Evolutionary conservation across 148 eudicot species (phyloP), one percentile per base, ranked within the genome.

Genomic region (Amaranthus palmeri): DNA sequence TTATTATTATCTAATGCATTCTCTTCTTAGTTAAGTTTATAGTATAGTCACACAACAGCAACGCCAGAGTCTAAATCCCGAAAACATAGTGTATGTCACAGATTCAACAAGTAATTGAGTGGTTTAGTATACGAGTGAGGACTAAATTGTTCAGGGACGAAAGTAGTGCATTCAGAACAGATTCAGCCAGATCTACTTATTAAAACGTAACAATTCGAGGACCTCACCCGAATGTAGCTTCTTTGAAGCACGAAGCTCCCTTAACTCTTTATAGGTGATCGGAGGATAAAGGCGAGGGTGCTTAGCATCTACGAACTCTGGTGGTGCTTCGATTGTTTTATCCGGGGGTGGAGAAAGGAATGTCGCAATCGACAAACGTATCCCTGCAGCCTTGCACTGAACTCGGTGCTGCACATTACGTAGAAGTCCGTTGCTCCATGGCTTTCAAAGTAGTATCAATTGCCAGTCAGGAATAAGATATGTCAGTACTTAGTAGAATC

Each of bases 351-450:
- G 93, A 50, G 87, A 84, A 9, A 91, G 81, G 71, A 87, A 85
- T 6, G 88, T 78, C 46, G 91, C 93, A 45, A 91, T 78, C 0
- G 92, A 88, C 9, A 76, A 36, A 7, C 93, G 85, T 18, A 70
- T 44, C 7, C 81, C 81, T 62, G 86, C 80, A 74, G 69, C 87
- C 70, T 80, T 87, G 81, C 93, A 86, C 53, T 70, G 69, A 6
- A 88, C 91, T 49, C 84, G 69, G 52, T 91, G 93, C 63, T 85
- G 80, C 78, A 91, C 84, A 13, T 77, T 88, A 57, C 78, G 76
- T 46, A 91, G 73, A 58, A 83, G 79, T 57, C 97, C 93, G 54
- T 91, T 91, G 80, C 97, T 85, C 97, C 93, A 88, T 14, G 78
- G 78, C 83, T 92, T 80, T 68, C 53, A 56, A 58, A 67, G 47